Percentiles rank a stretch among this genome's conserved stretches.
Conservation (phyloP, 1,139 yeast species). For the Debaryomyces fabryi region DNA sequence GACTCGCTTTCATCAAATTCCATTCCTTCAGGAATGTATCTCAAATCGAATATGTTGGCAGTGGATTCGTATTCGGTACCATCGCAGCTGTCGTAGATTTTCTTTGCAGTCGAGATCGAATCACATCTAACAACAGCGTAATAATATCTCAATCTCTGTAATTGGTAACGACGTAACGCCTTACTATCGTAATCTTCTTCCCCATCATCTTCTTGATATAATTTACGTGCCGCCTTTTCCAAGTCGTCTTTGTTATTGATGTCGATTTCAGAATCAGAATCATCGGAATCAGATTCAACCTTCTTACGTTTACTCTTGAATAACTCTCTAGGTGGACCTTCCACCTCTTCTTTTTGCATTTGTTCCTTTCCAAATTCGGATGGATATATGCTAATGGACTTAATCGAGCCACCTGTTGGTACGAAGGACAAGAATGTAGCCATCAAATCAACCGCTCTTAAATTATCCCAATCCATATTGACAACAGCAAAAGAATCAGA, state of each 20-base stretch:
- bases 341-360: constrained; percentile 85
- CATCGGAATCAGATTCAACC: constrained; percentile 39
- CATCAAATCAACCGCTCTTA: constrained; percentile 82
- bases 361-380: constrained; percentile 93
- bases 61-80: constrained; percentile 96
- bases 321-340: constrained; percentile 91
- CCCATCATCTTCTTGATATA: constrained; percentile 73
- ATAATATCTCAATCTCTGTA: constrained; percentile 84
- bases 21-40: constrained; percentile 93
- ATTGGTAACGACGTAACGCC: constrained; percentile 74
- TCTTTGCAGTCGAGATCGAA: constrained; percentile 67
- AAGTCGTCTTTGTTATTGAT: constrained; percentile 45
- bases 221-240: constrained; percentile 60
- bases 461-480: constrained; percentile 96
- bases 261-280: constrained; percentile 50
- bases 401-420: constrained; percentile 72
- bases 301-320: constrained; percentile 49
- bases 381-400: constrained; percentile 78
- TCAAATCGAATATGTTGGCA: constrained; percentile 88
- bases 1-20: constrained; percentile 74
- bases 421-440: constrained; percentile 89
- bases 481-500: constrained; percentile 84
- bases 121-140: constrained; percentile 94
- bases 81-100: constrained; percentile 84
- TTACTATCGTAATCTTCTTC: constrained; percentile 73